These are phyloP conservation scores for Pichia inconspicua DNA, from an alignment of 1,139 yeast species.

Conservation along the genomic window DNA sequence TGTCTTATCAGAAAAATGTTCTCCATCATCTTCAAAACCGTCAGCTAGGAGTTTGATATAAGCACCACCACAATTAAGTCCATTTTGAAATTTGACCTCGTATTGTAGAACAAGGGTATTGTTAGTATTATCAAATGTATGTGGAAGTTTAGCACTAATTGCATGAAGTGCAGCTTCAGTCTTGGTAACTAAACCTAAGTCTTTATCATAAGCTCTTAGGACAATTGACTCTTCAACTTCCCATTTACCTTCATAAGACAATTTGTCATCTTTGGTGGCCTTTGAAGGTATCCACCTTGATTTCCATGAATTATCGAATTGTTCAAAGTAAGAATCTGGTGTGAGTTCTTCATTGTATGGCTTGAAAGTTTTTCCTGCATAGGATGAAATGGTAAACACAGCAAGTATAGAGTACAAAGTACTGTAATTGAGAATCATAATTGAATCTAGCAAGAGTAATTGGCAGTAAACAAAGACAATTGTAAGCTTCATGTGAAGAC, in stretches of 20 bases:
- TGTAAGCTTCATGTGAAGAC: too few relatives aligned
- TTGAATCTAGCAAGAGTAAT: too few relatives aligned
- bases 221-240: slow-evolving; percentile 49
- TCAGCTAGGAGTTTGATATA: slow-evolving; percentile 23
- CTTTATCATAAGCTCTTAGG: slow-evolving; percentile 53
- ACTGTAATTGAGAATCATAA: not conserved
- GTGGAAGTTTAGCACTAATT: slow-evolving; percentile 51
- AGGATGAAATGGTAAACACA: not conserved
- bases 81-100: slow-evolving; percentile 76
- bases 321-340: slow-evolving; percentile 56
- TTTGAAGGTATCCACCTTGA: slow-evolving; percentile 59
- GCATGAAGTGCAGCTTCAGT: slow-evolving; percentile 76
- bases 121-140: slow-evolving; percentile 46
- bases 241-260: slow-evolving; percentile 69
- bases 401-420: not conserved
- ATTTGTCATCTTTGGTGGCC: slow-evolving; percentile 43
- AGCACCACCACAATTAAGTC: slow-evolving; percentile 80
- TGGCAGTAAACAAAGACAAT: too few relatives aligned
- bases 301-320: slow-evolving; percentile 44
- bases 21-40: not conserved
- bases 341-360: slow-evolving; percentile 29
- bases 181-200: slow-evolving; percentile 68
- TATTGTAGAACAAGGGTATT: slow-evolving; percentile 76
- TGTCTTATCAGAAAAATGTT: slow-evolving; percentile 49
- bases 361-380: not conserved